These are phyloP conservation scores for Erythrophleum ivorense DNA, from an alignment of 331 rosid genomes.

Conservation along the genomic window DNA sequence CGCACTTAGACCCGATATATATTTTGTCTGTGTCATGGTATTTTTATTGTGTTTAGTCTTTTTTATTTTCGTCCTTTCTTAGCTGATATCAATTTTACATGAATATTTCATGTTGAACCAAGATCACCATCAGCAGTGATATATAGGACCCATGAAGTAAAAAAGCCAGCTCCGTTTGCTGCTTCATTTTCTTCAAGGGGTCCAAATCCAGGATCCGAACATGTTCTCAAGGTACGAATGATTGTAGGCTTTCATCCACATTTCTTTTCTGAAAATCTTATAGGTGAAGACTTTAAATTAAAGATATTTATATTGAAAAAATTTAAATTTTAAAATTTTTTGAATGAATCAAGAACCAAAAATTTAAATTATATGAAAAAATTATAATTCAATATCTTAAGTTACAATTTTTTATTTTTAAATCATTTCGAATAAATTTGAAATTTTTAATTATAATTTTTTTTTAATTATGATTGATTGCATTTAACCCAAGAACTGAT, in stretches of 20 bases:
- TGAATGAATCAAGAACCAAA: too few species aligned
- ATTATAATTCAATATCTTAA: too few species aligned
- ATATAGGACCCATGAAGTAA: constrained; percentile 53
- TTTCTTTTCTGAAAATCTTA: neutral
- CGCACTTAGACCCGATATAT: too few species aligned
- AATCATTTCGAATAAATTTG: too few species aligned
- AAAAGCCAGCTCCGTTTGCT: constrained; percentile 63
- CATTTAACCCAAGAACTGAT: neutral
- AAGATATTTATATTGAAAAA: too few species aligned
- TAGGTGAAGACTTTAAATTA: too few species aligned
- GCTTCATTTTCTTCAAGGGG: constrained; percentile 94
- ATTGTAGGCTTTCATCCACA: neutral
- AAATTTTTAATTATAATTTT: too few species aligned
- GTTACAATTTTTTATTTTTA: too few species aligned
- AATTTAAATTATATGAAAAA: too few species aligned
- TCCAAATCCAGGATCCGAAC: constrained; percentile 68
- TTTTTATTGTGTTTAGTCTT: neutral
- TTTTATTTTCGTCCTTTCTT: neutral
- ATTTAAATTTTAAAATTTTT: too few species aligned
- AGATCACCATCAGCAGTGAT: constrained; percentile 82
- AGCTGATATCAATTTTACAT: neutral
- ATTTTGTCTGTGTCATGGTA: too few species aligned
- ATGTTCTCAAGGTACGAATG: constrained; percentile 70
- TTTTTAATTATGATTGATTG: too few species aligned
- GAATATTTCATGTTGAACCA: constrained; percentile 31